A percentile compares a stretch with the other conserved stretches of the same genome.
Conservation (phyloP, 176 grass and related monocot genomes). For the Eleusine coracana region DNA sequence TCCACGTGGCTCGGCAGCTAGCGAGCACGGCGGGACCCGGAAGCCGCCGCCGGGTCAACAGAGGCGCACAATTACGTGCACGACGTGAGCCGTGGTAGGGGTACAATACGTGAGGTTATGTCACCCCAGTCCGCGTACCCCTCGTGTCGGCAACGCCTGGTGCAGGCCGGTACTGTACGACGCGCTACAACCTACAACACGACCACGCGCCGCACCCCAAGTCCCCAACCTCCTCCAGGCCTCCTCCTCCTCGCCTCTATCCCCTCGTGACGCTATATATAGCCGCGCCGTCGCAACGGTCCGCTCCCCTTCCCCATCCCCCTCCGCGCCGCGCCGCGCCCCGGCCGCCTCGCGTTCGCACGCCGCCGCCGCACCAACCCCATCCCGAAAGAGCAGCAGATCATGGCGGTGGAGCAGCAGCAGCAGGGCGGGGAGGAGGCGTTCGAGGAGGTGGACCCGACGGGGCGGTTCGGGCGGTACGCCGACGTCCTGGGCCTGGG, state of each 20-base stretch:
- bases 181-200: background rate
- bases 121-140: background rate
- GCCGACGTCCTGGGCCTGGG: slow-evolving; percentile 70
- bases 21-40: background rate
- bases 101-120: background rate
- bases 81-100: background rate
- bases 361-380: background rate
- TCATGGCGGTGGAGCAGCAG: slow-evolving; percentile 23
- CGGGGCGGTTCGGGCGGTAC: slow-evolving; percentile 86
- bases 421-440: slow-evolving; percentile 53
- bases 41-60: background rate
- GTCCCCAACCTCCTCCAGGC: background rate
- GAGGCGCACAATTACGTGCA: background rate
- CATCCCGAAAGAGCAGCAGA: background rate
- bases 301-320: background rate
- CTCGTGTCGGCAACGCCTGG: slow-evolving; percentile 14
- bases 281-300: slow-evolving; percentile 34
- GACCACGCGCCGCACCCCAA: background rate
- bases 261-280: slow-evolving; percentile 32
- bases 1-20: background rate
- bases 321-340: background rate
- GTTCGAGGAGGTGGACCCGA: slow-evolving; percentile 93
- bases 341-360: background rate
- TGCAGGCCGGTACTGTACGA: slow-evolving; percentile 29
- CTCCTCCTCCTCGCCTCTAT: background rate